Conservation (phyloP, 2,329 filamentous ascomycete genomes). For the Dactylonectria macrodidyma region DNA sequence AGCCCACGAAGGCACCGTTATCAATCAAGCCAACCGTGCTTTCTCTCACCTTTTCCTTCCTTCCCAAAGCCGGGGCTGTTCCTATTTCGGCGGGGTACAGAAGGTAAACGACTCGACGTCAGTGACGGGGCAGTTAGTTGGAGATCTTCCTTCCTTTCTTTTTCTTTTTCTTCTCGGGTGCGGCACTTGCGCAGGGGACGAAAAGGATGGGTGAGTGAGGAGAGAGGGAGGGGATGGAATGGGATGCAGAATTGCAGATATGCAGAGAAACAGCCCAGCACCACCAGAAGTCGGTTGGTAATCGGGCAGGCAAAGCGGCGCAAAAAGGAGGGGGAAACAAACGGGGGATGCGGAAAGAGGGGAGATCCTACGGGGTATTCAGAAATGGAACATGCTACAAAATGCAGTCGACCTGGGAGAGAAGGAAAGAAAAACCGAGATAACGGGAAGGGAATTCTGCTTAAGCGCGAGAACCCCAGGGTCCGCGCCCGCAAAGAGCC, state of each 20-base stretch:
- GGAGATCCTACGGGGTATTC: background rate
- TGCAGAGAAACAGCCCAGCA: constrained; percentile 19
- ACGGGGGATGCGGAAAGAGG: background rate
- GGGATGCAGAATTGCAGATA: constrained; percentile 4
- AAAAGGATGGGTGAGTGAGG: background rate
- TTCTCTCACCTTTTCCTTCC: constrained; percentile 28
- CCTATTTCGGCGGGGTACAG: constrained; percentile 33
- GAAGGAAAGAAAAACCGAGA: constrained; percentile 12
- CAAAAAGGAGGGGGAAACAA: constrained; percentile 17
- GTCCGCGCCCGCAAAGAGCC: constrained; percentile 11
- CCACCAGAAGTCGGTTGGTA: constrained; percentile 23
- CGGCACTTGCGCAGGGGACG: background rate
- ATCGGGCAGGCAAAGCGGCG: constrained; percentile 21
- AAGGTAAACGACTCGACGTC: constrained; percentile 34
- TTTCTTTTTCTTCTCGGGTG: constrained; percentile 15
- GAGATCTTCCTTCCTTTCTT: background rate
- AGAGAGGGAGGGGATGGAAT: background rate
- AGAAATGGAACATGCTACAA: background rate
- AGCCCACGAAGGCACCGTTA: constrained; percentile 34
- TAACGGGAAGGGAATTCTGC: constrained; percentile 17
- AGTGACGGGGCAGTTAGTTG: background rate
- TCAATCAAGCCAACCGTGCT: constrained; percentile 36
- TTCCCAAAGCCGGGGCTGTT: constrained; percentile 17
- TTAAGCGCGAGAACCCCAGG: constrained; percentile 9
- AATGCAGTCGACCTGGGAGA: background rate